These are phyloP conservation scores for Citrus cavaleriei DNA, from an alignment of 345 rosid genomes.

Conservation along the genomic window DNA sequence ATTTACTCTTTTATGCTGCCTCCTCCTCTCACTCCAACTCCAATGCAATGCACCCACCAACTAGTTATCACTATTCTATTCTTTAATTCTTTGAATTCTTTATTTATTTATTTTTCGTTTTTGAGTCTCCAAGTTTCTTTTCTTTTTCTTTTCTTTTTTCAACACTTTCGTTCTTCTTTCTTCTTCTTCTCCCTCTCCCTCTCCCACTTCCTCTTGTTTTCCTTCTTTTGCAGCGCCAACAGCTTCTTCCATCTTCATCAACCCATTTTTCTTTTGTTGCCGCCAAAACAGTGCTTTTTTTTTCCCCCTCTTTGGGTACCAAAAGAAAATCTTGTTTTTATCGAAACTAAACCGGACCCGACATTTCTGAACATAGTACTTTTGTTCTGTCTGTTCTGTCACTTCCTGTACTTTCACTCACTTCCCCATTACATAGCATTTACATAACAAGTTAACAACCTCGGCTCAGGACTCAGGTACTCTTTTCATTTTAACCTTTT, in stretches of 20 bases:
- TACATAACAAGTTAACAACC: neutral
- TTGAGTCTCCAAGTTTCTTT: neutral
- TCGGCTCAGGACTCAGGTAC: neutral
- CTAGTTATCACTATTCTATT: neutral
- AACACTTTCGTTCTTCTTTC: neutral
- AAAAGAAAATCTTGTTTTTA: neutral
- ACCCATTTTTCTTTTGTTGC: neutral
- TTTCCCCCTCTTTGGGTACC: neutral
- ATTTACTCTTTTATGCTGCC: slow-evolving; percentile 1
- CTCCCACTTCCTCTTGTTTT: neutral
- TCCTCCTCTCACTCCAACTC: neutral
- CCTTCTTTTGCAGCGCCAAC: neutral
- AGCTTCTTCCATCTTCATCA: neutral
- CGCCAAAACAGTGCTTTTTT: neutral
- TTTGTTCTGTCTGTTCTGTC: slow-evolving; percentile 15
- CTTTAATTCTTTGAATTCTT: neutral
- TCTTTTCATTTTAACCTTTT: neutral
- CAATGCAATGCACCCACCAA: neutral
- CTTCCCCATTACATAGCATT: neutral
- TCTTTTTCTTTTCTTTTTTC: no score
- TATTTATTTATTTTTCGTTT: neutral
- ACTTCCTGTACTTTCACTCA: neutral
- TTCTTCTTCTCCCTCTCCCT: neutral
- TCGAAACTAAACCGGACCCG: slow-evolving; percentile 13
- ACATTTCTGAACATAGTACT: slow-evolving; percentile 48